Evolutionary conservation across 176 grass and related monocot species (phyloP).

Genomic region (Luzula sylvatica): DNA sequence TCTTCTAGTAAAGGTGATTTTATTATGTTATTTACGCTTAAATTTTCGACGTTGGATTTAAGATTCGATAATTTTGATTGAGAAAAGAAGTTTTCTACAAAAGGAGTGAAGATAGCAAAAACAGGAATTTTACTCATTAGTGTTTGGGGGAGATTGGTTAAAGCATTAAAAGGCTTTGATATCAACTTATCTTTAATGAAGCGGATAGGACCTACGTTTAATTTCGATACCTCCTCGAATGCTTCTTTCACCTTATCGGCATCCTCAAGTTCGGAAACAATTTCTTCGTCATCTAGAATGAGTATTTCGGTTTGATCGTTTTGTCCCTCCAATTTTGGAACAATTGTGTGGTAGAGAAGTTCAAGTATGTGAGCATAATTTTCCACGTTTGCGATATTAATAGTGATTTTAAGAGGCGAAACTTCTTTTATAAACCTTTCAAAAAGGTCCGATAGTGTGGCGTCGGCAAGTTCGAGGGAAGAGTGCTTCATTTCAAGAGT

Average conservation of each 20-base stretch:
- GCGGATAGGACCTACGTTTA: conserved; percentile 31
- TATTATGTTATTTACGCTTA: conserved; percentile 1
- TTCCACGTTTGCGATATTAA: conserved; percentile 31
- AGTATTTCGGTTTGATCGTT: not conserved
- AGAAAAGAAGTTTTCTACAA: conserved; percentile 27
- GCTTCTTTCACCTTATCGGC: not conserved
- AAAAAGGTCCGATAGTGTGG: conserved; percentile 30
- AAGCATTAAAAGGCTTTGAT: conserved; percentile 14
- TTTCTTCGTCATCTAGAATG: conserved; percentile 29
- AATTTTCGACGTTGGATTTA: not conserved
- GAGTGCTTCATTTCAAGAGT: conserved; percentile 38
- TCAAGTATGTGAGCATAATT: conserved; percentile 56
- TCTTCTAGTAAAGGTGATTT: conserved; percentile 54
- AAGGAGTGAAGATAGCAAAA: conserved; percentile 34
- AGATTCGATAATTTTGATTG: conserved; percentile 9
- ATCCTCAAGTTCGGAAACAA: conserved; percentile 22
- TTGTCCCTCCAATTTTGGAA: conserved; percentile 26
- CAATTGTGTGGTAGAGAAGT: conserved; percentile 40
- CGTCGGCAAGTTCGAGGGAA: conserved; percentile 20
- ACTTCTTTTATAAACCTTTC: conserved; percentile 41
- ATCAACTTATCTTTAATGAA: conserved; percentile 34
- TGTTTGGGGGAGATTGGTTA: conserved; percentile 49
- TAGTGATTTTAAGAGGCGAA: conserved; percentile 48
- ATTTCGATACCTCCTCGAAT: conserved; percentile 26
- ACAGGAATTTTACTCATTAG: conserved; percentile 46